Conservation (phyloP, 805 yeast genomes). For the Wickerhamia fluorescens region DNA sequence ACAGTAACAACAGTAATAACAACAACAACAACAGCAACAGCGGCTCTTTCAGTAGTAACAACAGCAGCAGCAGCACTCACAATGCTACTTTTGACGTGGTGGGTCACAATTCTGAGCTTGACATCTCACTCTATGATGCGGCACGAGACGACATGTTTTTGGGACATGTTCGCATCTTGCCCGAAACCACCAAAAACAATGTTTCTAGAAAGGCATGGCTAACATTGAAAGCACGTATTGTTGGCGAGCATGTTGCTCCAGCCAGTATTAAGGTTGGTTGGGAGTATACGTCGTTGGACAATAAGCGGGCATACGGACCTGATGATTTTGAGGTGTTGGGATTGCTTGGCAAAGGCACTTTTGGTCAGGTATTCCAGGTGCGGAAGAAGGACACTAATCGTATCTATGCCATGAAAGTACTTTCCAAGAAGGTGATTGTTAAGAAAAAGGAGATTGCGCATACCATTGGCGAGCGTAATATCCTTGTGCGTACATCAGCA, state of each 20-base stretch:
- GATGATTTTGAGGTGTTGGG: slow-evolving; percentile 89
- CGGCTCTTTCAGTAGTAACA: slow-evolving; percentile 25
- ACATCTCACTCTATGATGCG: slow-evolving; percentile 87
- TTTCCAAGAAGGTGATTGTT: slow-evolving; percentile 90
- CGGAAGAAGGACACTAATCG: slow-evolving; percentile 83
- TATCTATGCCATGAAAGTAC: slow-evolving; percentile 95
- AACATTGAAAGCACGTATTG: slow-evolving; percentile 61
- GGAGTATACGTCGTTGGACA: slow-evolving; percentile 57
- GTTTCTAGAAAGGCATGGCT: slow-evolving; percentile 62
- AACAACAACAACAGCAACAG: slow-evolving; percentile 5
- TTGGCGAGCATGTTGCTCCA: slow-evolving; percentile 62
- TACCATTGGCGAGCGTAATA: slow-evolving; percentile 95
- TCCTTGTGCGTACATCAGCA: slow-evolving; percentile 85
- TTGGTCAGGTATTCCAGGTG: slow-evolving; percentile 97
- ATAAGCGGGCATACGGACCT: slow-evolving; percentile 81
- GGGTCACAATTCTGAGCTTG: slow-evolving; percentile 76
- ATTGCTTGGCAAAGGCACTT: slow-evolving; percentile 90
- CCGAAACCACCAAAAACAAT: slow-evolving; percentile 41
- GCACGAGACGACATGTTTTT: slow-evolving; percentile 73
- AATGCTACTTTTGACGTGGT: slow-evolving; percentile 90
- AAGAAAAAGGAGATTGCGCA: slow-evolving; percentile 97
- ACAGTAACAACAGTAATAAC: slow-evolving; percentile 8
- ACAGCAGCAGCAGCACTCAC: slow-evolving; percentile 45
- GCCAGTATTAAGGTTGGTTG: slow-evolving; percentile 76
- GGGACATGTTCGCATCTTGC: slow-evolving; percentile 75